A percentile compares a stretch with the other conserved stretches of the same genome.
phyloP scores from a whole-genome alignment of 2,329 filamentous ascomycete genomes.

The Hypoxylon sp. region DNA sequence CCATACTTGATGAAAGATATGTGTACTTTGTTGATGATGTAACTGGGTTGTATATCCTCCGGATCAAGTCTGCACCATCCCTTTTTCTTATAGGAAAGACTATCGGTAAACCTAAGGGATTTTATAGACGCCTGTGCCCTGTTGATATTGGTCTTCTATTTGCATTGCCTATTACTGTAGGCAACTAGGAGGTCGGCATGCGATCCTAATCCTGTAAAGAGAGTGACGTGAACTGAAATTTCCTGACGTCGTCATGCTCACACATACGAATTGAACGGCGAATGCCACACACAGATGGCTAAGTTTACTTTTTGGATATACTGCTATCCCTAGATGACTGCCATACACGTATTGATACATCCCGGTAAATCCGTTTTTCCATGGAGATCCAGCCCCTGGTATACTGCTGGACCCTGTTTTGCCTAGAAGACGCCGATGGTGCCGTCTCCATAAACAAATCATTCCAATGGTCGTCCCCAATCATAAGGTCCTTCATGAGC shows the following conservation, averaged over 20 bases:
- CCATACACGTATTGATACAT: constrained; percentile 41
- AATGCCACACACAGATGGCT: not conserved
- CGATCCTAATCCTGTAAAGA: not conserved
- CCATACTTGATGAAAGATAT: not conserved
- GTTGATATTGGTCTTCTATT: not conserved
- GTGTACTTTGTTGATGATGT: not conserved
- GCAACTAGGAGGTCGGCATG: not conserved
- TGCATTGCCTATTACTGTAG: not conserved
- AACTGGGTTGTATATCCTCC: too few species aligned
- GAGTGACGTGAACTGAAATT: not conserved
- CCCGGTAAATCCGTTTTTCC: constrained; percentile 20
- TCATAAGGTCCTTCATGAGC: constrained; percentile 21
- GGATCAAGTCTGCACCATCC: too few species aligned
- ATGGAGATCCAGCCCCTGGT: constrained; percentile 10
- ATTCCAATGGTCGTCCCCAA: constrained; percentile 30
- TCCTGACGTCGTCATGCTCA: not conserved
- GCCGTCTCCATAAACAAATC: constrained; percentile 21
- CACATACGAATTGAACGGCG: not conserved
- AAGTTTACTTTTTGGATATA: constrained; percentile 28
- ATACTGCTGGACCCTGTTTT: constrained; percentile 14
- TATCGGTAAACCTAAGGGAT: not conserved
- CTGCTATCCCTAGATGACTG: constrained; percentile 19
- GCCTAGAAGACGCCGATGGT: not conserved
- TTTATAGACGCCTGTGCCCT: not conserved
- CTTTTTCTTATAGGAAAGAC: too few species aligned